A percentile compares a stretch with the other conserved stretches of the same genome.
phyloP scores from a whole-genome alignment of 2,329 filamentous ascomycete genomes.

The Shiraia bambusicola region DNA sequence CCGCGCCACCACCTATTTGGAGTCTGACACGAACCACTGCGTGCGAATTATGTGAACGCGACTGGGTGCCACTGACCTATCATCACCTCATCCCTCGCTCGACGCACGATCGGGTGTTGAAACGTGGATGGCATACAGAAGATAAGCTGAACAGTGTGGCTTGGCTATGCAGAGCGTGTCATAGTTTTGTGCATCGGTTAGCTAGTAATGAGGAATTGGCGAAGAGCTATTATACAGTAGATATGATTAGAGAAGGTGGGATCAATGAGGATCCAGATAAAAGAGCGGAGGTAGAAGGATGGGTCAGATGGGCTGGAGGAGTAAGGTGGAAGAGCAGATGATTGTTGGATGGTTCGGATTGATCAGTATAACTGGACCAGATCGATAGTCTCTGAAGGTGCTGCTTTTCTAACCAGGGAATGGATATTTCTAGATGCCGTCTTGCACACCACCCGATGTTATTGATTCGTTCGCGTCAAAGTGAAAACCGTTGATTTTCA shows the following conservation, averaged over 20 bases:
- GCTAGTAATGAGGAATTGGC: constrained; percentile 77
- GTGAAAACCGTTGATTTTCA: no score
- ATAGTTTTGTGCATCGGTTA: constrained; percentile 77
- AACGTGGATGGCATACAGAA: constrained; percentile 75
- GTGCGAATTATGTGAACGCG: constrained; percentile 76
- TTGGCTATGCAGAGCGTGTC: constrained; percentile 83
- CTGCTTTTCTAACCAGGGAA: no score
- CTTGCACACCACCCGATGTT: no score
- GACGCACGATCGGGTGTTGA: constrained; percentile 73
- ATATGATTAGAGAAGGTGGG: constrained; percentile 68
- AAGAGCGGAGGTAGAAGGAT: constrained; percentile 70
- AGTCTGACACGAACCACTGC: constrained; percentile 54
- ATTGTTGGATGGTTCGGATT: background rate
- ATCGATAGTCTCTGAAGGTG: no score
- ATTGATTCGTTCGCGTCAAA: no score
- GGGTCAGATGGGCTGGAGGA: constrained; percentile 70
- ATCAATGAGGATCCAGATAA: constrained; percentile 63
- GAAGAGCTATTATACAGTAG: constrained; percentile 70
- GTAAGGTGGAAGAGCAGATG: constrained; percentile 71
- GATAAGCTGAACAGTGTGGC: constrained; percentile 78
- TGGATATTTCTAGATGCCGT: no score
- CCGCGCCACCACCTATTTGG: constrained; percentile 65
- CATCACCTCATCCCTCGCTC: constrained; percentile 82
- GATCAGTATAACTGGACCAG: no score
- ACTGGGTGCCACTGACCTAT: constrained; percentile 76